phyloP scores from a whole-genome alignment of 2,329 filamentous ascomycete genomes.

The Coleophoma eucalyptorum region DNA sequence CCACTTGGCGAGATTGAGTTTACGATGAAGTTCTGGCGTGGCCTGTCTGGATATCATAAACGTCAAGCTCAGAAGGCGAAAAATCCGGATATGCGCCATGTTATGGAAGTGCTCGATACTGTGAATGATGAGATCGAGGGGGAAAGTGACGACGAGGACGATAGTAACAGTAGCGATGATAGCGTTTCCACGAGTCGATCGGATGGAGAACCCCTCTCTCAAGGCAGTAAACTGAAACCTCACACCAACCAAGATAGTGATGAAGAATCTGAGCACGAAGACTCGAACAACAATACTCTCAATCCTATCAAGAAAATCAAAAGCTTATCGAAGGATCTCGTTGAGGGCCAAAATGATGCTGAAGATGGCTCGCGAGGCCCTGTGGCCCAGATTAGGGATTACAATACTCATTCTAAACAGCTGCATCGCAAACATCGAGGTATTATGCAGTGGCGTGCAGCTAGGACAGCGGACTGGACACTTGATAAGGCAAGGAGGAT shows the following conservation, averaged over 20 bases:
- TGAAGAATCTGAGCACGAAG: conserved; percentile 1
- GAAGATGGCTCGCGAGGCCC: conserved; percentile 41
- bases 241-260: conserved; percentile 13
- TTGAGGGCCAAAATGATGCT: conserved; percentile 33
- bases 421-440: conserved; percentile 65
- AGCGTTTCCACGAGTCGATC: conserved; percentile 2
- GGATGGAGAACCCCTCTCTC: conserved; percentile 3
- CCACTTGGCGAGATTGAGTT: conserved; percentile 53
- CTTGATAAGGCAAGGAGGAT: conserved; percentile 53
- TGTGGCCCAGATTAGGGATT: conserved; percentile 52
- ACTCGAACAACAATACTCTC: not conserved
- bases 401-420: conserved; percentile 53
- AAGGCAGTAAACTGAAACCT: conserved; percentile 10
- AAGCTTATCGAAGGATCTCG: conserved; percentile 17
- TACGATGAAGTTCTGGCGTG: conserved; percentile 55
- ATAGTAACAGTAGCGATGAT: not conserved
- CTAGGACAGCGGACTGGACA: conserved; percentile 51
- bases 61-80: conserved; percentile 44
- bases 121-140: conserved; percentile 50
- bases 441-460: conserved; percentile 66
- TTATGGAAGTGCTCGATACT: conserved; percentile 62
- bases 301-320: conserved; percentile 14
- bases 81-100: conserved; percentile 49
- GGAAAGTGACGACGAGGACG: conserved; percentile 14
- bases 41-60: conserved; percentile 42